Conservation (phyloP, 2,329 filamentous ascomycete genomes). For the Sordariomycetes sp. region DNA sequence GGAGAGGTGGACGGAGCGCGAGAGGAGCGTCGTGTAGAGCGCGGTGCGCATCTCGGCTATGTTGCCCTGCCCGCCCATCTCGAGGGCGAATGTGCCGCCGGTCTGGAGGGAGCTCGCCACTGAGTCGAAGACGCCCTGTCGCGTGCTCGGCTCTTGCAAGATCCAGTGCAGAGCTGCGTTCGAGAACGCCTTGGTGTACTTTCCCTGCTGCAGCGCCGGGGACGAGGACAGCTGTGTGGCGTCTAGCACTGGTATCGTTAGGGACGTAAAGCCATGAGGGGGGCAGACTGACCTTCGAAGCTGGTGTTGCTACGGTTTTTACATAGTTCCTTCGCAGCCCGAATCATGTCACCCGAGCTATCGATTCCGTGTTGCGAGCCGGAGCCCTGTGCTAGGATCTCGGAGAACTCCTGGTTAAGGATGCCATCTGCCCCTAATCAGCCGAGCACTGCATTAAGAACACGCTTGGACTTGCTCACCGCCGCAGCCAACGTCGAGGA, state of each 20-base stretch:
- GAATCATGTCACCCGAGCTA: slow-evolving; percentile 49
- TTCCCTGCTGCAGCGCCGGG: slow-evolving; percentile 22
- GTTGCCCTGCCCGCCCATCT: slow-evolving; percentile 66
- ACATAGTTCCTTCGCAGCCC: slow-evolving; percentile 34
- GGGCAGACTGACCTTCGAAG: slow-evolving; percentile 28
- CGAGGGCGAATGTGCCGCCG: slow-evolving; percentile 53
- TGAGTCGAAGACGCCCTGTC: slow-evolving; percentile 41
- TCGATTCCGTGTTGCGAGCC: slow-evolving; percentile 49
- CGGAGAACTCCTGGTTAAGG: slow-evolving; percentile 43
- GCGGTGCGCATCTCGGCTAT: slow-evolving; percentile 53
- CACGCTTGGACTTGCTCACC: slow-evolving; percentile 24
- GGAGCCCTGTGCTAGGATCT: slow-evolving; percentile 31
- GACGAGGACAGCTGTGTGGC: slow-evolving; percentile 27
- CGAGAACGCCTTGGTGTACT: slow-evolving; percentile 51
- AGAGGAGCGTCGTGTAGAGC: slow-evolving; percentile 42
- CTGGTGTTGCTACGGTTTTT: slow-evolving; percentile 25
- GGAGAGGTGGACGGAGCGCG: slow-evolving; percentile 39
- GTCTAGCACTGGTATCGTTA: slow-evolving; percentile 34
- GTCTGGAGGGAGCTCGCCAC: slow-evolving; percentile 42
- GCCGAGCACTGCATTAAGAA: not conserved
- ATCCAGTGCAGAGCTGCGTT: slow-evolving; percentile 63
- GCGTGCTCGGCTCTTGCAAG: slow-evolving; percentile 33
- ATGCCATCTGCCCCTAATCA: slow-evolving; percentile 39
- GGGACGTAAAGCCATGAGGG: slow-evolving; percentile 2
- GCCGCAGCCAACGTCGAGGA: slow-evolving; percentile 57